phyloP scores from a whole-genome alignment of 139 green algal genomes.

The Chlamydomonas asymmetrica region DNA sequence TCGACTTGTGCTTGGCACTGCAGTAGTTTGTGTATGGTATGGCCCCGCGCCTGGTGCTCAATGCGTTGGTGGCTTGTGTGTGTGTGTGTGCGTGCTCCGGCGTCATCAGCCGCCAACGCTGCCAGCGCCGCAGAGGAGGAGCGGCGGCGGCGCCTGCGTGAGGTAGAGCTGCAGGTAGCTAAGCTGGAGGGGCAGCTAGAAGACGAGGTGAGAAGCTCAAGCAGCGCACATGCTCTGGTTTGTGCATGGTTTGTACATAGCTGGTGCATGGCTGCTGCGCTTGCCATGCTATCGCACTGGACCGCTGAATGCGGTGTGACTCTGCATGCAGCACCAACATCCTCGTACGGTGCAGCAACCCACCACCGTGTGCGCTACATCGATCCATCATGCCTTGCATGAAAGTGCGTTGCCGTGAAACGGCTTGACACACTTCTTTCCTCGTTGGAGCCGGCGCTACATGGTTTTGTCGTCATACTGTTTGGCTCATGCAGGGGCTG shows the following conservation, averaged over 20 bases:
- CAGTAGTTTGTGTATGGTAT: background rate
- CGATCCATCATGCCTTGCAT: background rate
- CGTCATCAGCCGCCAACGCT: background rate
- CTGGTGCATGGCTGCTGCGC: background rate
- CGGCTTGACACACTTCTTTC: background rate
- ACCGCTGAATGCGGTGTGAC: background rate
- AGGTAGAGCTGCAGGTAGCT: slow-evolving; percentile 66
- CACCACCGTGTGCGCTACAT: too few relatives aligned
- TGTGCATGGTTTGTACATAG: background rate
- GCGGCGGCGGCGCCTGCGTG: slow-evolving; percentile 44
- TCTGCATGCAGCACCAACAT: background rate
- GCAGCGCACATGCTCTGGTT: slow-evolving; percentile 21
- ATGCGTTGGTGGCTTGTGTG: background rate
- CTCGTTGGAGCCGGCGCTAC: background rate
- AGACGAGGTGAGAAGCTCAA: slow-evolving; percentile 47
- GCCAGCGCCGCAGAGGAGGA: slow-evolving; percentile 34
- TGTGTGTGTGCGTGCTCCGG: background rate
- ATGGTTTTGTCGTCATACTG: background rate
- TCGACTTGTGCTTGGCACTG: too few relatives aligned
- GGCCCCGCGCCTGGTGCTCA: background rate
- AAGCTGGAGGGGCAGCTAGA: slow-evolving; percentile 62
- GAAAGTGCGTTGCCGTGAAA: background rate
- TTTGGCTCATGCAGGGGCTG: background rate
- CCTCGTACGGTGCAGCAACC: background rate
- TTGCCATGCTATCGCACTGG: background rate